Percentiles rank a stretch among this genome's conserved stretches.
These are phyloP conservation scores for carrot (Daucus carota) DNA, from an alignment of 129 eudicot genomes.

Conservation along the genomic window DH1_v3.0 NC_030388.2:28644001-28644500, in stretches of 20 bases:
- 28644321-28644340: constrained; percentile 89
- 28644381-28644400: constrained; percentile 95
- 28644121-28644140: constrained; percentile 68
- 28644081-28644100: constrained; percentile 68
- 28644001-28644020: constrained; percentile 88
- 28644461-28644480: constrained; percentile 87
- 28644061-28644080: constrained; percentile 54
- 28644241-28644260: constrained; percentile 76
- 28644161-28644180: constrained; percentile 71
- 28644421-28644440: constrained; percentile 75
- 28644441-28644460: constrained; percentile 61
- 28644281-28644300: constrained; percentile 84
- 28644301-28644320: constrained; percentile 78
- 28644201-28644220: constrained; percentile 71
- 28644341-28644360: constrained; percentile 78
- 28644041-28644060: constrained; percentile 55
- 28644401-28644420: constrained; percentile 88
- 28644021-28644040: constrained; percentile 83
- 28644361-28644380: constrained; percentile 87
- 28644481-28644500: constrained; percentile 70
- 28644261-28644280: constrained; percentile 81
- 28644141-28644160: constrained; percentile 84
- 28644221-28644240: constrained; percentile 44
- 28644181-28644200: constrained; percentile 70
- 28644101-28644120: constrained; percentile 55